phyloP scores from a whole-genome alignment of 1,284 basidiomycete species.

The Papiliotrema fonsecae region DNA sequence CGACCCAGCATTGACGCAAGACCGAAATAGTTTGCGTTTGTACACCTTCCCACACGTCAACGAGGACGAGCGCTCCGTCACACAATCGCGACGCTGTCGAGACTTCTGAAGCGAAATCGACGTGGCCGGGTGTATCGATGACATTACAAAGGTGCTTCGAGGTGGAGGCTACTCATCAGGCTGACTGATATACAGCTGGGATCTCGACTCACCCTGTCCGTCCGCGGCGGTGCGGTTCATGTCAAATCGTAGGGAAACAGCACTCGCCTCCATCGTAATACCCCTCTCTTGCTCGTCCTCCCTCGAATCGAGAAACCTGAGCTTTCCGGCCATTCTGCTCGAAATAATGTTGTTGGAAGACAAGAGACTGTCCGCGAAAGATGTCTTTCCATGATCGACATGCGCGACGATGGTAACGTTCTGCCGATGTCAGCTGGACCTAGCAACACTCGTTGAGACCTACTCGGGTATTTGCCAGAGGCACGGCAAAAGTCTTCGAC shows the following conservation, averaged over 20 bases:
- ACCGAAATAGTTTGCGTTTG: slow-evolving; percentile 96
- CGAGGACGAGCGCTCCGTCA: slow-evolving; percentile 93
- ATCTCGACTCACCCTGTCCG: slow-evolving; percentile 22
- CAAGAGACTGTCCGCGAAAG: slow-evolving; percentile 89
- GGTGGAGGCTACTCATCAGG: slow-evolving; percentile 16
- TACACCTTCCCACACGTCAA: slow-evolving; percentile 97
- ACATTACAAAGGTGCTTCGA: slow-evolving; percentile 60
- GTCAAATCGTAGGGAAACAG: slow-evolving; percentile 78
- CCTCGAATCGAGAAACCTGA: slow-evolving; percentile 90
- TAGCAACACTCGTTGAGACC: slow-evolving; percentile 9
- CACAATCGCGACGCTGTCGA: slow-evolving; percentile 89
- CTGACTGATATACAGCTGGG: neutral
- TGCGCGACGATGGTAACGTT: slow-evolving; percentile 49
- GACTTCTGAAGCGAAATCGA: slow-evolving; percentile 96
- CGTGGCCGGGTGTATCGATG: slow-evolving; percentile 98
- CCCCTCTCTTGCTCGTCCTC: slow-evolving; percentile 97
- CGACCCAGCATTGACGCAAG: slow-evolving; percentile 89
- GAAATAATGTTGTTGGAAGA: slow-evolving; percentile 99
- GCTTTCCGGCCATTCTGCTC: slow-evolving; percentile 87
- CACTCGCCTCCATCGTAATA: slow-evolving; percentile 98
- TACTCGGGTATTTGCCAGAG: slow-evolving; percentile 44
- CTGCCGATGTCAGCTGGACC: slow-evolving; percentile 13
- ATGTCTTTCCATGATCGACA: slow-evolving; percentile 78
- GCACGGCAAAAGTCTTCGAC: slow-evolving; percentile 40
- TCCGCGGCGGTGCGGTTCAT: slow-evolving; percentile 57